Evolutionary conservation across 257 asterid species (phyloP), one percentile per base, ranked within the genome.

Genomic region (Solanum ahanhuiri): DNA sequence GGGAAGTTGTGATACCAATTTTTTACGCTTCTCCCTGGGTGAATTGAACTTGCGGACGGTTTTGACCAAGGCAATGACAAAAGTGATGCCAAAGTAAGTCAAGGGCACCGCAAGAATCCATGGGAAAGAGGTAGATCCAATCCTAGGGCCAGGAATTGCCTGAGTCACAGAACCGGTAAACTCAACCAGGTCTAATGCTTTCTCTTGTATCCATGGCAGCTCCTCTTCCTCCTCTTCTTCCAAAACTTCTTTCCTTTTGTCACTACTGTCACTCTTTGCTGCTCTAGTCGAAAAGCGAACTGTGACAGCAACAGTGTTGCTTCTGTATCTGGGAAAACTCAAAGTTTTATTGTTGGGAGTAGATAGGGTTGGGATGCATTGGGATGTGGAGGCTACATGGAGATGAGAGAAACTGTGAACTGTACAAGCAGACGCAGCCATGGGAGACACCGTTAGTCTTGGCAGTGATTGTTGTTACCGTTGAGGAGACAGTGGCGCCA

Each of bases 101-200:
- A 96, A 85, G 0, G 99, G 99, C 22, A 95, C 89, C 10, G 98
- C 96, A 30, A 95, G 93, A 39, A 95, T 88, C 99, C 99, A 96
- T 10, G 99, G 98, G 67, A 96, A 87, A 75, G 98, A 92, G 95
- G 94, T 95, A 86, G 83, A 88, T 20, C 98, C 99, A 18, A 96
- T 98, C 12, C 99, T 92, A 14, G 99, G 99, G 8, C 99, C 99
- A 2, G 99, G 99, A 89, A 96, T 89, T 14, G 99, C 96, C 93
- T 95, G 98, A 1, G 98, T 93, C 67, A 96, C 98, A 37, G 98
- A 92, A 87, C 99, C 98, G 0, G 98, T 94, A 88, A 96, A 96
- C 89, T 96, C 98, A 30, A 96, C 98, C 87, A 95, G 85, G 90
- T 96, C 99, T 91, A 96, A 79, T 31, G 99, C 99, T 93, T 96